These are phyloP conservation scores for Sporothrix variecibatus DNA, from an alignment of 2,329 filamentous ascomycete species.

Conservation along the genomic window DNA sequence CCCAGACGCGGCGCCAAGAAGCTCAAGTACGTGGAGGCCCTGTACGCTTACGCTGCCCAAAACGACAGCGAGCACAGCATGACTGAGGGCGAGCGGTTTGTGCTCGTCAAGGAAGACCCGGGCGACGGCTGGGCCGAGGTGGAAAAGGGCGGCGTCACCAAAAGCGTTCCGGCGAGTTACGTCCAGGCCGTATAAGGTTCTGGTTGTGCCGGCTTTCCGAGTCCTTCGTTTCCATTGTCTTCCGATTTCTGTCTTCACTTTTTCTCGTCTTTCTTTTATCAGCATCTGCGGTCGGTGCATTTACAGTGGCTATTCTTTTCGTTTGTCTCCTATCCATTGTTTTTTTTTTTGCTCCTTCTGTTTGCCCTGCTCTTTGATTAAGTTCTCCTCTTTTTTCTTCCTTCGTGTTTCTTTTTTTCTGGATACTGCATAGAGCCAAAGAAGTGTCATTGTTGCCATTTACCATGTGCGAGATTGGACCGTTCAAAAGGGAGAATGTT, in stretches of 20 bases:
- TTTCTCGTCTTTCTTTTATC: background rate
- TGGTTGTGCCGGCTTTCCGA: background rate
- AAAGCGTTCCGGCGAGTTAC: constrained; percentile 93
- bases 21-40: constrained; percentile 84
- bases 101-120: constrained; percentile 81
- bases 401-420: background rate
- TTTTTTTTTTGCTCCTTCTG: background rate
- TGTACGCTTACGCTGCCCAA: constrained; percentile 89
- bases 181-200: constrained; percentile 67
- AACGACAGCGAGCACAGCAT: constrained; percentile 88
- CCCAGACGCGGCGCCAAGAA: constrained; percentile 91
- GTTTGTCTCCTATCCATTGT: background rate
- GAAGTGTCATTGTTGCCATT: background rate
- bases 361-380: background rate
- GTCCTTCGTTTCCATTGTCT: background rate
- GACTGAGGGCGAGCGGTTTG: constrained; percentile 86
- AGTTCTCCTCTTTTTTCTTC: background rate
- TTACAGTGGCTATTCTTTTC: background rate
- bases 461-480: background rate
- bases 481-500: background rate
- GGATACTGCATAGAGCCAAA: constrained; percentile 8
- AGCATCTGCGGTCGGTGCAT: constrained; percentile 11
- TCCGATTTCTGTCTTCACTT: background rate
- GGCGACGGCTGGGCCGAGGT: constrained; percentile 98
- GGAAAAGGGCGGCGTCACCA: constrained; percentile 82